Evolutionary conservation across 345 rosid species (phyloP), one percentile per base, ranked within the genome.

Genomic region (Clarkia xantiana): DNA sequence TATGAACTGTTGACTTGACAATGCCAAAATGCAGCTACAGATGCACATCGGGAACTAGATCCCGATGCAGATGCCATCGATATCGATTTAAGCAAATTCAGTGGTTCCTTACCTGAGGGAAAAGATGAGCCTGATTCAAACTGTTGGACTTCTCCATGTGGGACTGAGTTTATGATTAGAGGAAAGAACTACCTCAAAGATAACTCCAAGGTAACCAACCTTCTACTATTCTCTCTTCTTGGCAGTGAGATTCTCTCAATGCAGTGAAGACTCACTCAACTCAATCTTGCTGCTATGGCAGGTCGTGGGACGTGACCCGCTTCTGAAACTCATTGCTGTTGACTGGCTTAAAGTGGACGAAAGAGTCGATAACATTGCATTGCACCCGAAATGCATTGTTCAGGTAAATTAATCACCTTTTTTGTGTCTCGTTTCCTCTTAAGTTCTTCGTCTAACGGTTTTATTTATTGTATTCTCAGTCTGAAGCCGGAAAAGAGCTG

Each of bases 71-170:
- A 69, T 53, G 79, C 85, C 45, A 58, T 78, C 45, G 14, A 14
- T 49, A 62, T 86, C 66, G 83, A 78, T 66, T 62, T 54, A 50
- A 69, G 74, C 64, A 75, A 78, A 49, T 74, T 91, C 70, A 65
- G 64, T 34, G 76, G 89, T 57, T 70, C 85, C 74, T 60, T 86
- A 64, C 76, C 47, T 44, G 71, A 73, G 52, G 89, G 75, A 53
- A 75, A 60, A 70, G 75, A 75, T 50, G 82, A 76, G 47, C 66
- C 65, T 54, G 95, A 79, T 67, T 63, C 86, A 59, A 71, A 73
- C 67, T 91, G 96, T 80, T 91, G 98, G 98, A 64, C 62, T 51
- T 81, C 85, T 71, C 94, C 98, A 14, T 72, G 73, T 69, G 96
- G 94, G 43, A 68, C 47, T 61, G 94, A 94, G 16, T 91, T 91